phyloP scores from a whole-genome alignment of 345 rosid genomes.

The Ceriops decandra region DNA sequence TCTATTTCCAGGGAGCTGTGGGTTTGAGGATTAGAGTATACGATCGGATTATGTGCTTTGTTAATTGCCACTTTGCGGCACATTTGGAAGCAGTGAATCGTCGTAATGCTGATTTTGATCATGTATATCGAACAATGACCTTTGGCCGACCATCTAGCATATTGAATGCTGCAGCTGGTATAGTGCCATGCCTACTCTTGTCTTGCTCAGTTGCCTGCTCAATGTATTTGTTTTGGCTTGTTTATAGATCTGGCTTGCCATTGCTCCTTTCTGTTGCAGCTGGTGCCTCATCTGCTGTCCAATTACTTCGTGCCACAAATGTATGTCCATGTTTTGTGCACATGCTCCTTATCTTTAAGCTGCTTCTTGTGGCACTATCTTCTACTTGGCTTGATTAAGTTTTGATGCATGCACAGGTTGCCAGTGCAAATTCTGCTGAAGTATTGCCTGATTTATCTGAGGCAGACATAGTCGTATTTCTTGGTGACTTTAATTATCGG shows the following conservation, averaged over 20 bases:
- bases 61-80: slow-evolving; percentile 78
- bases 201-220: slow-evolving; percentile 60
- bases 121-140: slow-evolving; percentile 60
- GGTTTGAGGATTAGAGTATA: slow-evolving; percentile 68
- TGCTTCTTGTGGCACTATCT: slow-evolving; percentile 4
- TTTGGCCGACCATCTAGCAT: slow-evolving; percentile 45
- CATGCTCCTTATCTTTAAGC: slow-evolving; percentile 19
- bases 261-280: slow-evolving; percentile 79
- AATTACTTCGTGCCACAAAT: slow-evolving; percentile 52
- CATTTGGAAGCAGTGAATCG: slow-evolving; percentile 73
- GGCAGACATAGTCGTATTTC: slow-evolving; percentile 92
- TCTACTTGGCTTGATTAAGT: slow-evolving; percentile 8
- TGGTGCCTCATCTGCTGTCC: slow-evolving; percentile 57
- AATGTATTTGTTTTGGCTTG: slow-evolving; percentile 57
- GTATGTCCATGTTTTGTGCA: slow-evolving; percentile 35
- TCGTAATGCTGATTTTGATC: slow-evolving; percentile 74
- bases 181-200: slow-evolving; percentile 52
- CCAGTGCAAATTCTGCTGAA: slow-evolving; percentile 38
- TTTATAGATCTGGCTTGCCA: slow-evolving; percentile 73
- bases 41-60: slow-evolving; percentile 63
- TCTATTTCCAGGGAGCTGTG: slow-evolving; percentile 59
- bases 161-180: slow-evolving; percentile 60
- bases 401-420: slow-evolving; percentile 37
- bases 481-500: slow-evolving; percentile 92
- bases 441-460: slow-evolving; percentile 76